Evolutionary conservation across 495 filamentous ascomycete genomes (phyloP).

Genomic region (Articulospora tetracladia): DNA sequence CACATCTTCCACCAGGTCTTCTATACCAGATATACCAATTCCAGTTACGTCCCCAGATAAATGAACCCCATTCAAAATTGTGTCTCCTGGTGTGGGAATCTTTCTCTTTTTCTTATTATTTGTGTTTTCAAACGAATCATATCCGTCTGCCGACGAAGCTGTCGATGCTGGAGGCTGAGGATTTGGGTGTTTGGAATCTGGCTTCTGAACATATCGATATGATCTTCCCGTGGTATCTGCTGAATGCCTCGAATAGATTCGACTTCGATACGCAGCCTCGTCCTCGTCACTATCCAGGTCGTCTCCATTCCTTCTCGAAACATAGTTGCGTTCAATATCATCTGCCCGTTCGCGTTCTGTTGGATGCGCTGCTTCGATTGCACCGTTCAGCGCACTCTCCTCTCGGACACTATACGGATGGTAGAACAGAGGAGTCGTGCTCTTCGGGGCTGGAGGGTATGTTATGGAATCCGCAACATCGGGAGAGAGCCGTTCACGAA

Average conservation of each 20-base stretch:
- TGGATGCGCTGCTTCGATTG: conserved; percentile 20
- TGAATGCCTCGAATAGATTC: conserved; percentile 25
- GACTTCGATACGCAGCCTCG: conserved; percentile 25
- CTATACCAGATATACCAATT: conserved; percentile 52
- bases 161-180: conserved; percentile 43
- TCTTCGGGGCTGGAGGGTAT: conserved; percentile 69
- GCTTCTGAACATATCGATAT: conserved; percentile 29
- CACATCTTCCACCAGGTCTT: conserved; percentile 40
- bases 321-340: conserved; percentile 29
- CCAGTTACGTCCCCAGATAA: conserved; percentile 50
- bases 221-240: conserved; percentile 24
- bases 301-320: conserved; percentile 28
- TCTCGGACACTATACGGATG: conserved; percentile 56
- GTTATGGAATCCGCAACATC: conserved; percentile 79
- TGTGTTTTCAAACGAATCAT: conserved; percentile 96
- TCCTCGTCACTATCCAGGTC: conserved; percentile 38
- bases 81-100: conserved; percentile 80
- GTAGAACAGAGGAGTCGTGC: conserved; percentile 67
- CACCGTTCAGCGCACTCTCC: conserved; percentile 24
- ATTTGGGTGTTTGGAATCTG: conserved; percentile 36
- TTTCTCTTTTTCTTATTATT: conserved; percentile 99
- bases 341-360: conserved; percentile 19
- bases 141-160: conserved; percentile 70
- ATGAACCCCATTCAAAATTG: conserved; percentile 50
- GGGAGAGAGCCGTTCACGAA: conserved; percentile 79